Percentiles rank a stretch among this genome's conserved stretches.
phyloP scores from a whole-genome alignment of 139 green algal species.

The Ettlia oleoabundans region DNA sequence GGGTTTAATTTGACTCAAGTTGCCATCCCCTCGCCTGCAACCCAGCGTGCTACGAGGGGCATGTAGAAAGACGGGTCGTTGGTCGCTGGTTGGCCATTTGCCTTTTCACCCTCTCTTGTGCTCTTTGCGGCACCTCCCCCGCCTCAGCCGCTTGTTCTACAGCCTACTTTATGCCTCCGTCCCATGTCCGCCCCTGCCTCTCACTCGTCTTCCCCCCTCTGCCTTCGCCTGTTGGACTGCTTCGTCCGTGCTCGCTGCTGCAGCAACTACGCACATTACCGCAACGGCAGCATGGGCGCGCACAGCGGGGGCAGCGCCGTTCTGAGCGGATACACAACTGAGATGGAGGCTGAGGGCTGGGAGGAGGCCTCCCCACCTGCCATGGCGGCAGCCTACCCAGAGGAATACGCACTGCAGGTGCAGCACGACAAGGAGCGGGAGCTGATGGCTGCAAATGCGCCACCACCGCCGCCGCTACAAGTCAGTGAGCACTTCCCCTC shows the following conservation, averaged over 20 bases:
- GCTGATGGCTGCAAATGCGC: background rate
- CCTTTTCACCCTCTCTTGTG: too few relatives aligned
- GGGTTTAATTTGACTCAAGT: too few relatives aligned
- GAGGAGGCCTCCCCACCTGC: background rate
- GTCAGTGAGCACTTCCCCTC: background rate
- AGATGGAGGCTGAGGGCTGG: background rate
- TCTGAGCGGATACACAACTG: background rate
- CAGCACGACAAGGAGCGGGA: background rate
- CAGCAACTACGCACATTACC: background rate
- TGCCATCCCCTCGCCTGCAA: too few relatives aligned
- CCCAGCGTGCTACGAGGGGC: too few relatives aligned
- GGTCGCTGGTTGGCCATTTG: too few relatives aligned
- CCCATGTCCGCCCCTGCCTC: too few relatives aligned
- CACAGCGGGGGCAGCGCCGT: background rate
- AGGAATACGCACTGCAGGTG: background rate
- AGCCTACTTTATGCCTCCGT: too few relatives aligned
- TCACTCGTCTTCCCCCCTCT: too few relatives aligned
- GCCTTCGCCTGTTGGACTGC: too few relatives aligned
- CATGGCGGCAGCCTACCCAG: background rate
- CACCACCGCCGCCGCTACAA: background rate
- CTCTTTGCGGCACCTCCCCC: too few relatives aligned
- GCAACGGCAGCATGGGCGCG: background rate
- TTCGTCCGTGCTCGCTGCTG: background rate
- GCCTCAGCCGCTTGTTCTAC: too few relatives aligned
- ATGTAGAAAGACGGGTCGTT: too few relatives aligned